Conservation (phyloP, 1,139 yeast genomes). For the Suhomyces bokatorum region DNA sequence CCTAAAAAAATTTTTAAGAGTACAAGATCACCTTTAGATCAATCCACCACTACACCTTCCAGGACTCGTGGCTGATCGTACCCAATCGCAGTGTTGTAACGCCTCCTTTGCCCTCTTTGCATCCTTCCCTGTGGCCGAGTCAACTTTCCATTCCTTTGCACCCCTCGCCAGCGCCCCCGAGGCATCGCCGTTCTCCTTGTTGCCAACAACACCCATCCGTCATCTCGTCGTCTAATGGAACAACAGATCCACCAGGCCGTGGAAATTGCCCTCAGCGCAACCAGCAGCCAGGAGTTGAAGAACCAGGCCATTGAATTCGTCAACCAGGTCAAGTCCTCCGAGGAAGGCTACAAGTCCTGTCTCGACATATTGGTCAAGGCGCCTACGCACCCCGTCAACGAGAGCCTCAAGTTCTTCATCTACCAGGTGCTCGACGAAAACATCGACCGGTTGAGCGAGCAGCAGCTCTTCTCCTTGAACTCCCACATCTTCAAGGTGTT, state of each 20-base stretch:
- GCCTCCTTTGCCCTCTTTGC: background rate
- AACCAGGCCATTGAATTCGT: conserved; percentile 84
- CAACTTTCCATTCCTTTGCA: background rate
- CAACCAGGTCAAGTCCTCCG: conserved; percentile 70
- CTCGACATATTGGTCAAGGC: conserved; percentile 53
- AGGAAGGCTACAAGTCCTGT: conserved; percentile 80
- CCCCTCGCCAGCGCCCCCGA: background rate
- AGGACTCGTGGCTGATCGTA: background rate
- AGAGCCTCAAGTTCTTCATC: conserved; percentile 70
- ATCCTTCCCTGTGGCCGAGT: background rate
- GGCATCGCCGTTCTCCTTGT: background rate
- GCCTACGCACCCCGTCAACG: conserved; percentile 33
- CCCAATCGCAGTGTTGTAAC: background rate
- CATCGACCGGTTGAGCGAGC: conserved; percentile 45
- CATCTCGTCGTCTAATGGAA: conserved; percentile 50
- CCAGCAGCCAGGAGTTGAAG: conserved; percentile 67
- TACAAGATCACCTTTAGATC: conserved; percentile 5
- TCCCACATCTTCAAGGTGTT: conserved; percentile 41
- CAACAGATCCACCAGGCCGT: conserved; percentile 93
- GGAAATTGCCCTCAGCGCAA: conserved; percentile 78
- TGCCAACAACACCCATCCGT: background rate
- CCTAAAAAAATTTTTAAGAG: conserved; percentile 11
- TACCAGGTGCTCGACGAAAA: conserved; percentile 78
- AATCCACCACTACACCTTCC: background rate
- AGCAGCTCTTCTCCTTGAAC: conserved; percentile 49